Percentiles rank a stretch among this genome's conserved stretches.
These are phyloP conservation scores for Chlorokybus atmophyticus DNA, from an alignment of 139 green algal species.

Conservation along the genomic window DNA sequence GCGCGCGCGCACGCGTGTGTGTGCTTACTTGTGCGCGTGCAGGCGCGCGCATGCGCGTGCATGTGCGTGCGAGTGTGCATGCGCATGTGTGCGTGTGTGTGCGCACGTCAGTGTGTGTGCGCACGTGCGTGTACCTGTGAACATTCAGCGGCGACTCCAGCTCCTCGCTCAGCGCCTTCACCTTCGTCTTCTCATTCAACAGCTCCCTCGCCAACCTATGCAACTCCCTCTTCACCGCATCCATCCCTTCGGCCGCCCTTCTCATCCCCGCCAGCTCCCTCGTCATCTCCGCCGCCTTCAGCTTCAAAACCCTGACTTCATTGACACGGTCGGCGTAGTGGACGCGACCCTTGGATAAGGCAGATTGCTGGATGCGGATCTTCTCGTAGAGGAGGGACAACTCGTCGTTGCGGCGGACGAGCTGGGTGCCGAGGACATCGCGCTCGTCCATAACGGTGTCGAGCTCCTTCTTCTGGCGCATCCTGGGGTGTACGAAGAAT, in stretches of 20 bases:
- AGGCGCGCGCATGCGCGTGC: too few species aligned
- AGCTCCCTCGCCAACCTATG: constrained; percentile 65
- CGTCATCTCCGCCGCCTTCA: constrained; percentile 66
- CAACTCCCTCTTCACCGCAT: constrained; percentile 81
- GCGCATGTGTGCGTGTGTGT: too few species aligned
- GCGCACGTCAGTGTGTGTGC: too few species aligned
- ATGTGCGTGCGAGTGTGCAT: not conserved
- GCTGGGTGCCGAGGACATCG: constrained; percentile 64
- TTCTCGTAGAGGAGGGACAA: constrained; percentile 87
- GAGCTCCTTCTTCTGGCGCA: constrained; percentile 73
- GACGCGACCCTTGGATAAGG: constrained; percentile 58
- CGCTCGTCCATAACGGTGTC: constrained; percentile 74
- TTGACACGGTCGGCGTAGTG: constrained; percentile 78
- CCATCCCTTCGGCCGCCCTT: constrained; percentile 57
- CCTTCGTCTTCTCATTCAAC: constrained; percentile 56
- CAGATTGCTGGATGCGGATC: constrained; percentile 79
- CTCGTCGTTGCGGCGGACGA: constrained; percentile 83
- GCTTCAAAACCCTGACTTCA: constrained; percentile 75
- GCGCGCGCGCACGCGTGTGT: too few species aligned
- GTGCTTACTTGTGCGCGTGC: too few species aligned
- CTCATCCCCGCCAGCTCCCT: constrained; percentile 70
- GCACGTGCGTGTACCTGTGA: too few species aligned
- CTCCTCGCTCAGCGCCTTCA: constrained; percentile 76
- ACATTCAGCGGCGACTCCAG: constrained; percentile 90
- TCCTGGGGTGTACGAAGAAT: too few species aligned